Percentiles rank a stretch among this genome's conserved stretches.
phyloP scores from a whole-genome alignment of 129 eudicot genomes.

The Glebionis coronaria region DNA sequence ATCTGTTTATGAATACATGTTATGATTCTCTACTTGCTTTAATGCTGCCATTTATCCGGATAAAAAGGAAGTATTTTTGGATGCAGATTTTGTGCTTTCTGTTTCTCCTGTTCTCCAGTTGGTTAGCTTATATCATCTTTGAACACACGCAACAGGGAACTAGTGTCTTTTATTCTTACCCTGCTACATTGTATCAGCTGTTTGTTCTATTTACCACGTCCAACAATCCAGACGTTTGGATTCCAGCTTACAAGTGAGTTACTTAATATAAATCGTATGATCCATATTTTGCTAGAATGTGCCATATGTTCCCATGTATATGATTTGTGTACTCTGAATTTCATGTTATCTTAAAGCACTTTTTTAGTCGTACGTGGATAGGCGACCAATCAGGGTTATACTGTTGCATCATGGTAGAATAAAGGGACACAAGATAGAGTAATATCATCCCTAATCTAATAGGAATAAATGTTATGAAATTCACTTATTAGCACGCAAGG shows the following conservation, averaged over 20 bases:
- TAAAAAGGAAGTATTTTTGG: neutral
- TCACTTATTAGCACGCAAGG: too few species aligned
- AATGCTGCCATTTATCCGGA: constrained; percentile 7
- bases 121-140: constrained; percentile 96
- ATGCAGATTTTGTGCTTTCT: constrained; percentile 72
- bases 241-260: constrained; percentile 96
- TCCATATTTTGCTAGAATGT: neutral
- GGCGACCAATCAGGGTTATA: too few species aligned
- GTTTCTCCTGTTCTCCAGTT: constrained; percentile 83
- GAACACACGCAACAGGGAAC: too few species aligned
- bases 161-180: constrained; percentile 60
- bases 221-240: constrained; percentile 78
- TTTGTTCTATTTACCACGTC: constrained; percentile 88
- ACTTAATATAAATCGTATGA: neutral
- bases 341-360: too few species aligned
- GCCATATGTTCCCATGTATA: neutral
- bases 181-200: constrained; percentile 76
- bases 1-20: neutral
- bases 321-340: too few species aligned
- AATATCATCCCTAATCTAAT: too few species aligned
- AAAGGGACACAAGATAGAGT: too few species aligned
- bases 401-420: too few species aligned
- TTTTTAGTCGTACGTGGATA: too few species aligned
- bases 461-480: too few species aligned
- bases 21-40: neutral